Evolutionary conservation across 805 yeast species (phyloP).

Genomic region (Saccharomycopsis sp.): DNA sequence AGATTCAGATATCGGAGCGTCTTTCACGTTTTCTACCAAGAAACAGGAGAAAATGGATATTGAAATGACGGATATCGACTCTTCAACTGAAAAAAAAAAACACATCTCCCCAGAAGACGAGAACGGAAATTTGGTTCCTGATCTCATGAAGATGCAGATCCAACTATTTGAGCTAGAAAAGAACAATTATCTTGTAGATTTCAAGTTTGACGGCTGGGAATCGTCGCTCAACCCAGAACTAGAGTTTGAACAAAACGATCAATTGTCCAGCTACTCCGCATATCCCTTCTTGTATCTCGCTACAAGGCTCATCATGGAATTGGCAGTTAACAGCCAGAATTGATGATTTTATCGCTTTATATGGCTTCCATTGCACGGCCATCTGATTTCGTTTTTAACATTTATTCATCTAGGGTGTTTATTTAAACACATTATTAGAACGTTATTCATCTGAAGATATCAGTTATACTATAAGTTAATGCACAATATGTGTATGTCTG

Average conservation of each 20-base stretch:
- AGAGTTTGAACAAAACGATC: constrained; percentile 42
- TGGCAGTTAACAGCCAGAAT: constrained; percentile 84
- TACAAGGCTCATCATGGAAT: constrained; percentile 87
- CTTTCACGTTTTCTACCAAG: constrained; percentile 16
- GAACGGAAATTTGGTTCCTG: constrained; percentile 41
- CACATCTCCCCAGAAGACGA: constrained; percentile 11
- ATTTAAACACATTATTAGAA: no score
- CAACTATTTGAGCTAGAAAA: constrained; percentile 95
- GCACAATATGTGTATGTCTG: no score
- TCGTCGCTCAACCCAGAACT: constrained; percentile 23
- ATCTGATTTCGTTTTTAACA: neutral
- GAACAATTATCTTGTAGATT: constrained; percentile 91
- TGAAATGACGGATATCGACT: constrained; percentile 20
- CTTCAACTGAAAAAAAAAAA: constrained; percentile 17
- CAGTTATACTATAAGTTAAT: no score
- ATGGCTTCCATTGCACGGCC: constrained; percentile 10
- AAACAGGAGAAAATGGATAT: constrained; percentile 24
- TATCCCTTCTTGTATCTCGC: constrained; percentile 93
- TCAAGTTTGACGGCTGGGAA: constrained; percentile 98
- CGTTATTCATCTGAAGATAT: no score
- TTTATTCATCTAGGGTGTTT: neutral
- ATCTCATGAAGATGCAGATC: constrained; percentile 92
- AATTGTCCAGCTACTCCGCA: constrained; percentile 85
- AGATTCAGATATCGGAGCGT: constrained; percentile 14
- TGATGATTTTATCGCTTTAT: constrained; percentile 29